Evolutionary conservation across 1,284 basidiomycete genomes (phyloP).

Genomic region (Apiotrichum akiyoshidainum): DNA sequence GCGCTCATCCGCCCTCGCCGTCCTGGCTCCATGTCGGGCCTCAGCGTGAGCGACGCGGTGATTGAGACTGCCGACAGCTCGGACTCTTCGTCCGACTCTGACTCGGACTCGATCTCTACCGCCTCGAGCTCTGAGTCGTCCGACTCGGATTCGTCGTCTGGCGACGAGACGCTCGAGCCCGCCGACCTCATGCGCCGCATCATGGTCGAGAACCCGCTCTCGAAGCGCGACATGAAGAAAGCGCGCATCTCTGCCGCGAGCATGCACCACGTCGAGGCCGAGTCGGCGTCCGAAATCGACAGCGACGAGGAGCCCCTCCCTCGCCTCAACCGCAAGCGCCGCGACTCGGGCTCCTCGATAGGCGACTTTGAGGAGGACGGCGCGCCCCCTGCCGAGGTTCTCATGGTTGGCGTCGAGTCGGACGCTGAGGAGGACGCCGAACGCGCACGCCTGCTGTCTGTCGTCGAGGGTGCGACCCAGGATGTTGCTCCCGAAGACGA

Average conservation of each 20-base stretch:
- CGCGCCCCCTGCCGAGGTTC: not conserved
- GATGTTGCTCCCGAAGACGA: not conserved
- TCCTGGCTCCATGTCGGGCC: conserved; percentile 36
- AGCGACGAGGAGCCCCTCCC: conserved; percentile 18
- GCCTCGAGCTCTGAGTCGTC: conserved; percentile 7
- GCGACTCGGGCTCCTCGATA: conserved; percentile 36
- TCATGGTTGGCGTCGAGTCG: not conserved
- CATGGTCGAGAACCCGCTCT: conserved; percentile 31
- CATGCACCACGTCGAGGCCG: conserved; percentile 28
- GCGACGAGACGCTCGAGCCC: conserved; percentile 15
- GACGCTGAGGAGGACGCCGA: conserved; percentile 21
- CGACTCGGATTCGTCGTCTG: conserved; percentile 4
- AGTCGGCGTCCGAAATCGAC: conserved; percentile 14
- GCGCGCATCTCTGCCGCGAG: conserved; percentile 34
- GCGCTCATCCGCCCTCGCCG: conserved; percentile 27
- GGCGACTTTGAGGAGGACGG: conserved; percentile 34
- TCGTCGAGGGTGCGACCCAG: conserved; percentile 5
- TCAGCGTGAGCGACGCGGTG: conserved; percentile 43
- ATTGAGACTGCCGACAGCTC: conserved; percentile 41
- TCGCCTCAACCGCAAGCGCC: conserved; percentile 1
- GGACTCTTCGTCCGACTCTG: conserved; percentile 13
- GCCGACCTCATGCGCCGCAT: conserved; percentile 27
- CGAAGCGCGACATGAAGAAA: conserved; percentile 23
- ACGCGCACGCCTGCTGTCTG: conserved; percentile 2
- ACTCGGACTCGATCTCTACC: conserved; percentile 10